Conservation (phyloP, 2,329 filamentous ascomycete genomes). For the Sphaerulina musiva region DNA sequence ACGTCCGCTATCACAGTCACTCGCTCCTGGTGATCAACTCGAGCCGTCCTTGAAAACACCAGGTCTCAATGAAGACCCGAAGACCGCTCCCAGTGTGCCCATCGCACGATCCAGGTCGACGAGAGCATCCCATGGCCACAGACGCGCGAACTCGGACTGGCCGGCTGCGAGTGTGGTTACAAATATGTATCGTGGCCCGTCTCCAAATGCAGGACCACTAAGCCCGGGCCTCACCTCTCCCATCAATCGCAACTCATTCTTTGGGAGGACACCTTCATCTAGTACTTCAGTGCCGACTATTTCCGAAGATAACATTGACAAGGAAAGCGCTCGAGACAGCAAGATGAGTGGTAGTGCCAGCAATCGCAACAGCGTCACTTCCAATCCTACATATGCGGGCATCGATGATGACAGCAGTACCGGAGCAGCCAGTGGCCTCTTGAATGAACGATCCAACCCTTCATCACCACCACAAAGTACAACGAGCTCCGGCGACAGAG, state of each 20-base stretch:
- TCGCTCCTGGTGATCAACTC: conserved; percentile 9
- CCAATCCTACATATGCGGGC: conserved; percentile 14
- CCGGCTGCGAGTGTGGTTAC: conserved; percentile 63
- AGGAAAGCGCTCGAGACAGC: conserved; percentile 28
- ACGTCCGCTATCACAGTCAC: conserved; percentile 30
- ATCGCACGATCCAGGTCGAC: conserved; percentile 51
- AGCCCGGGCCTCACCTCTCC: conserved; percentile 53
- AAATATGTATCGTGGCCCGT: conserved; percentile 77
- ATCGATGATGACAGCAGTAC: conserved; percentile 6
- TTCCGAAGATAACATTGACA: conserved; percentile 19
- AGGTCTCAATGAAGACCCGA: conserved; percentile 52
- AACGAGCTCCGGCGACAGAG: conserved; percentile 32
- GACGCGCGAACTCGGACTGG: conserved; percentile 42
- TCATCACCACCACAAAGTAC: conserved; percentile 56
- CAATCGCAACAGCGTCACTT: conserved; percentile 24
- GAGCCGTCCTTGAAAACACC: conserved; percentile 20
- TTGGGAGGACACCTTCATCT: conserved; percentile 44
- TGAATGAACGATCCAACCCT: conserved; percentile 38
- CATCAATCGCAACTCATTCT: conserved; percentile 53
- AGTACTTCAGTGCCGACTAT: conserved; percentile 42
- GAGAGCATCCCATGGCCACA: conserved; percentile 35
- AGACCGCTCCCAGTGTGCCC: conserved; percentile 70
- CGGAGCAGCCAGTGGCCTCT: conserved; percentile 5
- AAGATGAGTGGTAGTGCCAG: conserved; percentile 23
- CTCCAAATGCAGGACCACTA: conserved; percentile 29